Conservation (phyloP, 371 early-diverging fungal genomes). For the Rhizopus sp. region DNA sequence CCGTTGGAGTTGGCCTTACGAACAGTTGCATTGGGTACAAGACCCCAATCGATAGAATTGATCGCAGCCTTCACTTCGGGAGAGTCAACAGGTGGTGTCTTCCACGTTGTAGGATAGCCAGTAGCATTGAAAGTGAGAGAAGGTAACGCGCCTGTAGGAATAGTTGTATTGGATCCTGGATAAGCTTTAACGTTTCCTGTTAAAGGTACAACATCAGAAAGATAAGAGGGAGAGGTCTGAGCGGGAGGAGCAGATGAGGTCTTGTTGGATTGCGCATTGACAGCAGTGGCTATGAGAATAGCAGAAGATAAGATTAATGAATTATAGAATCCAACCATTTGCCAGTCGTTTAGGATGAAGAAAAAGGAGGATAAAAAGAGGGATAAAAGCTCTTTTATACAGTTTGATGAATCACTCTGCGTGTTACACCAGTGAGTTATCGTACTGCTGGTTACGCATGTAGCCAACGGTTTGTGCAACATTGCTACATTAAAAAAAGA, state of each 20-base stretch:
- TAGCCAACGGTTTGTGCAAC: no score
- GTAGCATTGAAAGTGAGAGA: constrained; percentile 12
- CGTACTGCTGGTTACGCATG: no score
- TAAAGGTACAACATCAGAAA: constrained; percentile 20
- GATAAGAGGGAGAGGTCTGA: constrained; percentile 28
- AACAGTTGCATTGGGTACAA: constrained; percentile 43
- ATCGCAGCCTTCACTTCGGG: constrained; percentile 42
- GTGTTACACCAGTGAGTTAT: no score
- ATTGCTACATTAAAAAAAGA: no score
- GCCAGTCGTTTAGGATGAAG: no score
- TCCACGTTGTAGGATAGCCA: constrained; percentile 47
- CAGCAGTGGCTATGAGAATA: neutral
- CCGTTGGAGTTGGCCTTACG: constrained; percentile 25
- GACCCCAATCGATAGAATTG: constrained; percentile 42
- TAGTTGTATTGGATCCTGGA: constrained; percentile 17
- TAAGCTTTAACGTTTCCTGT: constrained; percentile 24
- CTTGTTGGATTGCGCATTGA: constrained; percentile 15
- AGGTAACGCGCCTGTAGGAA: constrained; percentile 36
- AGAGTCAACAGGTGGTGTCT: constrained; percentile 27
- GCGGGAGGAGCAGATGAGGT: constrained; percentile 22
- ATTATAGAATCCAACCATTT: no score
- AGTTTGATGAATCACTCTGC: no score
- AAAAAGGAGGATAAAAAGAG: no score
- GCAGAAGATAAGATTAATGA: no score
- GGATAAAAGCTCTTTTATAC: no score